Base-by-base conservation (phyloP, 2,329 filamentous ascomycete genomes). In the Beauveria bassiana region DNA sequence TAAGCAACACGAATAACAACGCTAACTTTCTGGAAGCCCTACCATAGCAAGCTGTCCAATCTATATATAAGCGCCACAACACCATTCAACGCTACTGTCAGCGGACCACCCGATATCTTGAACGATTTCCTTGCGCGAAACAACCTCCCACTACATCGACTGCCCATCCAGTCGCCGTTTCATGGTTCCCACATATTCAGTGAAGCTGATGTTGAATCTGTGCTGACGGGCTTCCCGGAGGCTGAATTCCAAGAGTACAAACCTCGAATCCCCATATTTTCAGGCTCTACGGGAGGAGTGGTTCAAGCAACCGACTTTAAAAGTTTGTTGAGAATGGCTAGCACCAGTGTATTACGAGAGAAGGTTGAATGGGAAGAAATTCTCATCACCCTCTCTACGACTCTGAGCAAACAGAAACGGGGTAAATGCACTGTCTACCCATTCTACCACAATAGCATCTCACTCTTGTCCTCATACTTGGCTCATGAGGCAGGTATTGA, bases 41-140 rank as follows among this genome's bases (percentile, higher is more conserved):
- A 26, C 16, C 51, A 26, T 53, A 26, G 51, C 51, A 53, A 22
- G 34, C 51, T 53, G 26, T 53, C 49, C 28, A 51, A 51, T 34
- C 26, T 51, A 12, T 71, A 68, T 55, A 66, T 70, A 45, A 70
- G 68, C n/a, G 69, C 69, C 0, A 63, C 63, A 10, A 64, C 65
- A 6, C 67, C 65, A 10, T 65, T 60, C 16, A 63, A 62, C 51
- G 26, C 65, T 18, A 69, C 68, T 5, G 56, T 71, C 31, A 70
- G 68, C 24, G 69, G 68, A 0, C 65, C 66, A 1, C 69, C 69
- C 6, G 26, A n/a, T 2, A 50, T 66, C 1, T 53, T 71, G 31
- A 47, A 59, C 24, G 24, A 45, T 45, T 55, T 43, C 5, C 38
- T 55, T 31, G 40, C 52, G 49, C 49, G 9, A 12, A 51, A 51